Conservation (phyloP, 1,284 basidiomycete species). For the Heliocybe sulcata region DNA sequence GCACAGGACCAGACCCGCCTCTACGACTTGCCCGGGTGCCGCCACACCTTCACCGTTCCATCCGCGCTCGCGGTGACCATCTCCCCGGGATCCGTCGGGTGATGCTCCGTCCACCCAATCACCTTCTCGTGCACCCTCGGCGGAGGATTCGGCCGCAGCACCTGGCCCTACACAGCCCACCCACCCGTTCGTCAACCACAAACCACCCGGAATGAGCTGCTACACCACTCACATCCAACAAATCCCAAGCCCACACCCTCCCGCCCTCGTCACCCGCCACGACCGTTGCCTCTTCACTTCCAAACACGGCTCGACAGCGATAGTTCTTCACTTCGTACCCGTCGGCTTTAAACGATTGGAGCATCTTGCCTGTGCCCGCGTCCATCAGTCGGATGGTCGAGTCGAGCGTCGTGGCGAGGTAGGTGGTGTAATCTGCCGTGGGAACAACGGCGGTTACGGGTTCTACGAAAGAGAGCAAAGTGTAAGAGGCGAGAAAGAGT, state of each 20-base stretch:
- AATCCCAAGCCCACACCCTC: conserved; percentile 85
- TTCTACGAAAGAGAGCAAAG: conserved; percentile 34
- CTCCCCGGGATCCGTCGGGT: conserved; percentile 76
- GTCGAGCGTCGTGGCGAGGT: conserved; percentile 82
- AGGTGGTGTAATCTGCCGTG: conserved; percentile 66
- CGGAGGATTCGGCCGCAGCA: conserved; percentile 59
- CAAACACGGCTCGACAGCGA: conserved; percentile 79
- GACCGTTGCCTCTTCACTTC: conserved; percentile 75
- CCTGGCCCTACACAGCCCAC: conserved; percentile 44
- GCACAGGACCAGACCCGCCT: too few relatives aligned
- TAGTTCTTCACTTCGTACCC: conserved; percentile 75
- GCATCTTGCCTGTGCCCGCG: conserved; percentile 69
- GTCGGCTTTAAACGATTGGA: conserved; percentile 69
- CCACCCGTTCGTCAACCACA: neutral
- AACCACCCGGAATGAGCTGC: conserved; percentile 3
- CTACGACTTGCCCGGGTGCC: conserved; percentile 21
- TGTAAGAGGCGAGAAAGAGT: neutral
- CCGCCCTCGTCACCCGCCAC: conserved; percentile 90
- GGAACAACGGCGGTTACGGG: conserved; percentile 81
- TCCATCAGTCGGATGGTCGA: conserved; percentile 86
- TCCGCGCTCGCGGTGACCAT: conserved; percentile 86
- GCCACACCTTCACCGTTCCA: conserved; percentile 81
- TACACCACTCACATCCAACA: conserved; percentile 66
- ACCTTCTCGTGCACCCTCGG: conserved; percentile 75
- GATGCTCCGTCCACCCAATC: conserved; percentile 87